Conservation (phyloP, 2,329 filamentous ascomycete genomes). For the Lecanicillium sp. region DNA sequence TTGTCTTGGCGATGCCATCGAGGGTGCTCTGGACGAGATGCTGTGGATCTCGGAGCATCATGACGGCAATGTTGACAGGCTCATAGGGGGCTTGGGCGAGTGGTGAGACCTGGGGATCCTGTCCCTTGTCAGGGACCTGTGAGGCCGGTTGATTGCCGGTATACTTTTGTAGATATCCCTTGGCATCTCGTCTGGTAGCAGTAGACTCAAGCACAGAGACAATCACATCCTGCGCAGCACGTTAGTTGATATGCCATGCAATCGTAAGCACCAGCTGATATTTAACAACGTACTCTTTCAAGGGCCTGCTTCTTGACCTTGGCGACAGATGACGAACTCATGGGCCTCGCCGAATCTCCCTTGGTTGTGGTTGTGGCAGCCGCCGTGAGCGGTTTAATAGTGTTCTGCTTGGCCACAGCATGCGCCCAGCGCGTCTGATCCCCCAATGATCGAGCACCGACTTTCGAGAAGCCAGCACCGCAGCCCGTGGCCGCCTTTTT, state of each 20-base stretch:
- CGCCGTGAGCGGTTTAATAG: constrained; percentile 7
- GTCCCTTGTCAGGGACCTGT: constrained; percentile 19
- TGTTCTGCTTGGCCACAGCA: not conserved
- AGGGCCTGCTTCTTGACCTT: constrained; percentile 27
- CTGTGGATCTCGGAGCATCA: constrained; percentile 76
- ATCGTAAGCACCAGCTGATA: not conserved
- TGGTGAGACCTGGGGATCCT: constrained; percentile 8
- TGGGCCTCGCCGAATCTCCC: constrained; percentile 18
- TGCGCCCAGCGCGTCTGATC: constrained; percentile 11
- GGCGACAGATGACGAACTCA: constrained; percentile 25
- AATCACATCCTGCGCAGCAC: constrained; percentile 63
- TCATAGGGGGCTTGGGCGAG: constrained; percentile 18
- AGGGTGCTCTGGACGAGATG: constrained; percentile 62
- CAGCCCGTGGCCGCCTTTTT: constrained; percentile 32
- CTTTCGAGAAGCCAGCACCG: constrained; percentile 18
- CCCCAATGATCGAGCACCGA: not conserved
- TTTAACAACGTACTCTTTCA: constrained; percentile 25
- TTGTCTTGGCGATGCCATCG: constrained; percentile 70
- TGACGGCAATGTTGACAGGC: constrained; percentile 63
- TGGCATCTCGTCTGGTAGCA: constrained; percentile 87
- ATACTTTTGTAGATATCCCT: constrained; percentile 85
- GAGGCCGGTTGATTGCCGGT: constrained; percentile 30
- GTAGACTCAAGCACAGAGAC: constrained; percentile 81
- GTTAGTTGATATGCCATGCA: not conserved
- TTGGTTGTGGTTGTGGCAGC: constrained; percentile 10